Base-by-base conservation (phyloP, 169 alveolate genomes). In the Cryptosporidium sp. region DNA sequence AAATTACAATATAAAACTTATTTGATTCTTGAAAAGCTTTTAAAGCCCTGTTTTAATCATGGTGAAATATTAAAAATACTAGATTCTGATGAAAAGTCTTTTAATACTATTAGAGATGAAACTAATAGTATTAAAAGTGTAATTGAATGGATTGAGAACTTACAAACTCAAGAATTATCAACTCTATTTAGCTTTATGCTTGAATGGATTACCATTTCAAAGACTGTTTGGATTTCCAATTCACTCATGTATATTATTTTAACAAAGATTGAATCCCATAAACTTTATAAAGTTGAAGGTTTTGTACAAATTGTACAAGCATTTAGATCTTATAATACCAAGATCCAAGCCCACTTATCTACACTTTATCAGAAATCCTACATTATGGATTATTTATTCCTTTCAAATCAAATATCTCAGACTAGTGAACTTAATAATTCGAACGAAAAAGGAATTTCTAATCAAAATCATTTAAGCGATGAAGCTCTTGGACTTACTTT, bases 151-250 rank as follows among this genome's bases (percentile, higher is more conserved):
- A 62, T 80, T 48, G 39, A 65, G 21, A 39, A 21, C 8, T 37
- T 80, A 33, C 21, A 31, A n/a, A 65, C 52, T 14, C 29, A 35
- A 18, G 80, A 80, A 37, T 29, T 80, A 18, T 23, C 68, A 37
- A 62, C 55, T 48, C 21, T 80, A 43, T 65, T 80, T 41, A 45
- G 35, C 12, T 80, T 80, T 48, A 62, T 65, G 58, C 65, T 80
- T 18, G 89, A 80, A 29, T 80, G 89, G 89, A 48, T 80, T 23
- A 80, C 89, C 7, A 80, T 80, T 48, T 65, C 89, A 62, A 80
- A 80, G 43, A 39, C 89, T 10, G 89, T 62, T 1, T 80, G 89
- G 89, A 35, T 80, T 26, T 59, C 89, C 2, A 80, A 80, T 65
- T 62, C 75, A 16, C 55, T 80, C 29, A 80, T 80, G 89, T 62